These are phyloP conservation scores for Takashimella koratensis DNA, from an alignment of 1,284 basidiomycete species.

Conservation along the genomic window DNA sequence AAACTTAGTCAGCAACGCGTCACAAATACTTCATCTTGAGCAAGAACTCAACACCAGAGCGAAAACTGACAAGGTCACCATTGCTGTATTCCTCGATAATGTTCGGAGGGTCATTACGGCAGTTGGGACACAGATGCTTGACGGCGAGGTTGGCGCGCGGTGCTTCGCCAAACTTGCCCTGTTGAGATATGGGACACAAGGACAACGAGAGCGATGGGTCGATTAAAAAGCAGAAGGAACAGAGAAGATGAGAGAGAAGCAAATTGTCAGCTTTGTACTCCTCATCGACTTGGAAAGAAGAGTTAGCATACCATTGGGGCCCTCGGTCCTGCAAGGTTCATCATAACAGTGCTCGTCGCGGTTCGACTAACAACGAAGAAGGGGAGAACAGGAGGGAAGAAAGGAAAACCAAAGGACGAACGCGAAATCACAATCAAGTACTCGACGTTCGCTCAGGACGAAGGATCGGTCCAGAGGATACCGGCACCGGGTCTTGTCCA, in stretches of 20 bases:
- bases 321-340: slow-evolving; percentile 35
- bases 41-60: not conserved
- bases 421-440: not conserved
- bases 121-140: slow-evolving; percentile 90
- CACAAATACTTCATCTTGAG: not conserved
- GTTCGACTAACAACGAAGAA: not conserved
- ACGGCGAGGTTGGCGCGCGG: slow-evolving; percentile 65
- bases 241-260: not conserved
- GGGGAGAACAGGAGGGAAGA: slow-evolving; percentile 4
- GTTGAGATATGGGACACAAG: slow-evolving; percentile 1
- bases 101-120: slow-evolving; percentile 84
- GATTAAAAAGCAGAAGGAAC: not conserved
- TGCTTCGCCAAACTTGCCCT: slow-evolving; percentile 56
- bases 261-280: not conserved
- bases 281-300: not conserved
- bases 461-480: no score
- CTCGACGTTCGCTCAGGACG: not conserved
- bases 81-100: slow-evolving; percentile 96
- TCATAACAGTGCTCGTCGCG: slow-evolving; percentile 14
- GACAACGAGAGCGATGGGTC: not conserved
- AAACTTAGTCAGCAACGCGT: not conserved
- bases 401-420: not conserved
- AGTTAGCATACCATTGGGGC: slow-evolving; percentile 25
- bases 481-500: slow-evolving; percentile 5
- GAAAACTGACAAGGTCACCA: slow-evolving; percentile 75